phyloP scores from a whole-genome alignment of 768 basidiomycete genomes.

The Russula emetica region DNA sequence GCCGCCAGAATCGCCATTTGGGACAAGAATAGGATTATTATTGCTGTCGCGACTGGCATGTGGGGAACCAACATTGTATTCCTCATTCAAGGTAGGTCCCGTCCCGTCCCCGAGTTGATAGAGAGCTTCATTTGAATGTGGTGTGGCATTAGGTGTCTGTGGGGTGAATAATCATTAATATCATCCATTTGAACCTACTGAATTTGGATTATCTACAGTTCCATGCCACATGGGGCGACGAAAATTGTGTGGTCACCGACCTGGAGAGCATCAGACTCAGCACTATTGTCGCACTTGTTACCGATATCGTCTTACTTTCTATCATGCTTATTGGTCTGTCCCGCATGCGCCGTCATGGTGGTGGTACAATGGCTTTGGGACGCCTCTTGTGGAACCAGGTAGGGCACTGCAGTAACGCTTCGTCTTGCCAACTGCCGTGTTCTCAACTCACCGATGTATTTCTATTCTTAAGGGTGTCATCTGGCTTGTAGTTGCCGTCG shows the following conservation, averaged over 20 bases:
- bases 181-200: neutral
- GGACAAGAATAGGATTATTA: neutral
- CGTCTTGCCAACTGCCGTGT: no score
- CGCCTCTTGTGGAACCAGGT: slow-evolving; percentile 5
- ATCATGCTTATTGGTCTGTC: slow-evolving; percentile 1
- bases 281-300: neutral
- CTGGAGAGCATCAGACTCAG: neutral
- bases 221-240: neutral
- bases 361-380: neutral
- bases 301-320: neutral
- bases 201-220: neutral
- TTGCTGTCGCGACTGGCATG: neutral
- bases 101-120: no score
- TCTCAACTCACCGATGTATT: neutral
- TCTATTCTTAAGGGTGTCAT: neutral
- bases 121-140: neutral
- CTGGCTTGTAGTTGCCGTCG: neutral
- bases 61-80: neutral
- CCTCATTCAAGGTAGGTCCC: neutral
- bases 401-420: neutral
- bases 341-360: neutral
- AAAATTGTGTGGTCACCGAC: neutral
- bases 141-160: neutral
- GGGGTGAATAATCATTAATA: neutral
- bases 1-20: neutral